Percentiles rank a stretch among this genome's conserved stretches.
Evolutionary conservation across 1,284 basidiomycete genomes (phyloP).

Genomic region (Grifola frondosa): DNA sequence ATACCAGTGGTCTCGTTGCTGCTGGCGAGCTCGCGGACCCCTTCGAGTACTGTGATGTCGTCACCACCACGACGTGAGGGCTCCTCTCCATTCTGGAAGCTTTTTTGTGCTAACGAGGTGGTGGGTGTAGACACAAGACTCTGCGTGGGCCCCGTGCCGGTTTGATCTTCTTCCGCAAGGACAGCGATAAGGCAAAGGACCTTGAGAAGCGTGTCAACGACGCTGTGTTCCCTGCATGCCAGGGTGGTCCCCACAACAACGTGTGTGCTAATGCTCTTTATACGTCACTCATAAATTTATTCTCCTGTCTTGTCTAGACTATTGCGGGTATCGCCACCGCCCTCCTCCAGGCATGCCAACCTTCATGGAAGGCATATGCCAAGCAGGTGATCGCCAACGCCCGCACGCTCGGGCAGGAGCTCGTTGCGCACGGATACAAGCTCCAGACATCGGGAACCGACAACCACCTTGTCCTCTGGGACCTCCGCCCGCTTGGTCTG

Average conservation of each 20-base stretch:
- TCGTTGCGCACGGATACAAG: constrained; percentile 84
- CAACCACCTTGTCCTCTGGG: constrained; percentile 98
- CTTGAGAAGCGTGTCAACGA: constrained; percentile 97
- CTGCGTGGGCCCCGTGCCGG: constrained; percentile 98
- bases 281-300: constrained; percentile 1
- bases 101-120: neutral
- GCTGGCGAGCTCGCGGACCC: constrained; percentile 92
- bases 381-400: constrained; percentile 94
- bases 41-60: constrained; percentile 97
- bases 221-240: constrained; percentile 99
- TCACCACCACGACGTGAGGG: constrained; percentile 89
- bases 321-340: constrained; percentile 96
- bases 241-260: constrained; percentile 99
- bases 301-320: constrained; percentile 50
- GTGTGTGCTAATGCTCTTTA: constrained; percentile 41
- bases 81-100: neutral
- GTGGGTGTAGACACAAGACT: constrained; percentile 83
- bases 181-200: constrained; percentile 74
- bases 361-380: constrained; percentile 91
- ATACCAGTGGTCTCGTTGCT: constrained; percentile 95
- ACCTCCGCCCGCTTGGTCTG: constrained; percentile 91
- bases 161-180: constrained; percentile 98
- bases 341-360: constrained; percentile 91
- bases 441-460: constrained; percentile 97
- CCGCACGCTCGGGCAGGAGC: constrained; percentile 67